Evolutionary conservation across 352 stramenopile genomes (phyloP), one percentile per base, ranked within the genome.

Genomic region (Pseudoperonospora humuli): DNA sequence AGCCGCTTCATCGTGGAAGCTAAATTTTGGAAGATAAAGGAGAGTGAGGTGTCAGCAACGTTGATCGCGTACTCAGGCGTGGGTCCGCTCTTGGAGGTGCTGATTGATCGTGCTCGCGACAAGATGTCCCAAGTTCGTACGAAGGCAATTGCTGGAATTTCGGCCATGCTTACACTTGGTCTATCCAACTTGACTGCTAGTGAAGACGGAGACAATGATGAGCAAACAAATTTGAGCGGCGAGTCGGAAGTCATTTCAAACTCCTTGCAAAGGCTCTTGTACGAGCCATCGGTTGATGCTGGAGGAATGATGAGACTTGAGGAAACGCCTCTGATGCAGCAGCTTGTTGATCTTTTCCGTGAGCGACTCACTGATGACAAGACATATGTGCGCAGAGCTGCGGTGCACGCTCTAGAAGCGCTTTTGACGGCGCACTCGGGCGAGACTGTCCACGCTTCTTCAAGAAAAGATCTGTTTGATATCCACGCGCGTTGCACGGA

Each of bases 131-230:
- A 74, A 32, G 79, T 91, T 21, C 78, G 82, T 21, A 77, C 79
- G 0, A 93, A 91, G 38, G 78, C 82, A 8, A 85, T 93, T 60
- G 67, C 58, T 38, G 82, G 73, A 2, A 71, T 93, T 21, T 87
- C 82, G 8, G 50, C 70, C 0, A 67, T 78, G 31, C 43, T 91
- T 14, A 76, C 68, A 2, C 58, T 75, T 14, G 67, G 71, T 11
- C 57, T 88, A 18, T 69, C 67, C 4, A 64, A 57, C 7, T 31
- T 78, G 28, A 35, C 46, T 24, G 41, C 46, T 13, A 51, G 18
- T 24, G 57, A 50, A n/a, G 35, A 35, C 2, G 50, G 48, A 1
- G 50, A 57, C 24, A 45, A 53, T 15, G 49, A 78, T 3, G 52
- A 64, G 10, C 34, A 54, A 15, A 64, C 60, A 53, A 39, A 42